phyloP scores from a whole-genome alignment of 1,284 basidiomycete genomes.

The Pseudozyma tsukubaensis region DNA sequence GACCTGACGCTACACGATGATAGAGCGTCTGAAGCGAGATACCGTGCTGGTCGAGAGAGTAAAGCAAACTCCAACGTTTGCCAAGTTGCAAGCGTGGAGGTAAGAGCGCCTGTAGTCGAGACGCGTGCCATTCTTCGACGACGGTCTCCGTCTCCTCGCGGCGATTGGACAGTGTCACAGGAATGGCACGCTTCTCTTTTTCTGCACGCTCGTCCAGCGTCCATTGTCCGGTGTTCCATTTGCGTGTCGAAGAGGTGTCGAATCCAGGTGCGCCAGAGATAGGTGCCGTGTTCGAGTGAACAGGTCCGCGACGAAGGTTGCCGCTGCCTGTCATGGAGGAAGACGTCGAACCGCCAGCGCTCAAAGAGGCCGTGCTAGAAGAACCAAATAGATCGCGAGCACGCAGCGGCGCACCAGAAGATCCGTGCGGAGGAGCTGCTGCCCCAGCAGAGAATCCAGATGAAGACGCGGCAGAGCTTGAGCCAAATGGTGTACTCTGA shows the following conservation, averaged over 20 bases:
- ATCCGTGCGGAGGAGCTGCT: conserved; percentile 14
- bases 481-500: conserved; percentile 41
- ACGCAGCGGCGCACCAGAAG: conserved; percentile 18
- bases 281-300: conserved; percentile 32
- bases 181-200: conserved; percentile 36
- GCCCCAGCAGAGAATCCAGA: conserved; percentile 36
- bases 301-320: conserved; percentile 25
- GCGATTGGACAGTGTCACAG: conserved; percentile 55
- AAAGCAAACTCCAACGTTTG: conserved; percentile 84
- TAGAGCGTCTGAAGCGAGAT: conserved; percentile 86
- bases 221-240: conserved; percentile 67
- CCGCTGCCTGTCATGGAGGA: conserved; percentile 12
- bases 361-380: conserved; percentile 4
- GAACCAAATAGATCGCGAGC: conserved; percentile 37
- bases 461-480: conserved; percentile 6
- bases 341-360: neutral
- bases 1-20: conserved; percentile 48
- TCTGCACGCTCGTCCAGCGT: conserved; percentile 38
- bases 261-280: conserved; percentile 65
- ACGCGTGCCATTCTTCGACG: conserved; percentile 56
- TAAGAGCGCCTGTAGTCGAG: conserved; percentile 69
- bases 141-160: conserved; percentile 59
- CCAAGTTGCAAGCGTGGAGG: conserved; percentile 84
- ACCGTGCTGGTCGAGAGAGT: conserved; percentile 94
- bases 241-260: conserved; percentile 38